Conservation (phyloP, 106 monocot genomes). For the Dendrobium chrysotoxum region DNA sequence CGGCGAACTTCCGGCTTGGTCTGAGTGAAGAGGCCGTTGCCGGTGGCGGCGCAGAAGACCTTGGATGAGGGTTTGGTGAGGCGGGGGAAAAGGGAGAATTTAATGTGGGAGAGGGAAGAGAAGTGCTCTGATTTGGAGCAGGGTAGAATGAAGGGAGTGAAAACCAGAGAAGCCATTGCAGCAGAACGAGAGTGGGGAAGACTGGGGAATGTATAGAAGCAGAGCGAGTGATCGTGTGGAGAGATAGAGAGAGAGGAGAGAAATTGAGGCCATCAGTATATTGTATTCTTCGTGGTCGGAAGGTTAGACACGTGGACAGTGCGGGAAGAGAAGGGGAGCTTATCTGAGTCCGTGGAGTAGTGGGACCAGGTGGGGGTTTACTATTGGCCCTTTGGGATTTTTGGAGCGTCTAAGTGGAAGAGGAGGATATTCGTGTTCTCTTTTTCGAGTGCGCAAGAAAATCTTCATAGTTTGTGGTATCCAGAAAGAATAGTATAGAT, state of each 20-base stretch:
- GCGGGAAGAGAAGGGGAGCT: neutral
- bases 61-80: constrained; percentile 3
- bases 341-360: neutral
- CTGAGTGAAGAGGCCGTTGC: constrained; percentile 65
- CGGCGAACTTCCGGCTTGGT: constrained; percentile 63
- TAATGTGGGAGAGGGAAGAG: constrained; percentile 20
- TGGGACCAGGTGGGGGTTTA: neutral
- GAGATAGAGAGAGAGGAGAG: neutral
- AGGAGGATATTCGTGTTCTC: neutral
- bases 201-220: neutral
- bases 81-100: constrained; percentile 25
- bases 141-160: constrained; percentile 35
- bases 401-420: neutral
- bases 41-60: neutral
- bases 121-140: constrained; percentile 17
- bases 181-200: neutral
- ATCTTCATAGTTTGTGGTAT: neutral
- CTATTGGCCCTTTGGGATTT: constrained; percentile 19
- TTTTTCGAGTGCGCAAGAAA: neutral
- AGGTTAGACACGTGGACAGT: constrained; percentile 8
- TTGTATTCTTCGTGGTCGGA: neutral
- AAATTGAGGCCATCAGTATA: neutral
- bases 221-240: neutral
- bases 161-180: constrained; percentile 51
- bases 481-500: neutral